A percentile compares a stretch with the other conserved stretches of the same genome.
Conservation (phyloP, 768 basidiomycete genomes). For the Melanogaster broomeanus region DNA sequence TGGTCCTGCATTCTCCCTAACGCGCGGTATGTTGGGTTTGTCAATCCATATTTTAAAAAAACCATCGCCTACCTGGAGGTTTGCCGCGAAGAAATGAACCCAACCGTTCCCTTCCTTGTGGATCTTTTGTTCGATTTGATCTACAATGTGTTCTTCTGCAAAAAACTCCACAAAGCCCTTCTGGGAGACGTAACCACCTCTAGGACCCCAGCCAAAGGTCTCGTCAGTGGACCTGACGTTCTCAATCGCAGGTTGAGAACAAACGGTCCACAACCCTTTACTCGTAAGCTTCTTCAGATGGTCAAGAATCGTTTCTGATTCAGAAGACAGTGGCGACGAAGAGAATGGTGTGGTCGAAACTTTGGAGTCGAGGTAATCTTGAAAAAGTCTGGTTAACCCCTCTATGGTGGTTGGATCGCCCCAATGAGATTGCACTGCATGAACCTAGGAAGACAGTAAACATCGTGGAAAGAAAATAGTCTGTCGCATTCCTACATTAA, state of each 20-base stretch:
- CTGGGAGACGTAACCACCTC: conserved; percentile 93
- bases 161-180: conserved; percentile 99
- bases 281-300: conserved; percentile 76
- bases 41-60: neutral
- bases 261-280: conserved; percentile 93
- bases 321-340: conserved; percentile 72
- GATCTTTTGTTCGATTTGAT: conserved; percentile 58
- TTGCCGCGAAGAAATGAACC: conserved; percentile 88
- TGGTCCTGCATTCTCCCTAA: conserved; percentile 79
- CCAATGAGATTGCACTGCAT: conserved; percentile 71
- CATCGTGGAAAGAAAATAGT: neutral
- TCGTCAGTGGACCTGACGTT: conserved; percentile 72
- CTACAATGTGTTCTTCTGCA: conserved; percentile 59
- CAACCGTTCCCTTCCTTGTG: conserved; percentile 54
- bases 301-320: conserved; percentile 79
- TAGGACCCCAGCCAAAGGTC: conserved; percentile 91
- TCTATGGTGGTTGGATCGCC: conserved; percentile 58
- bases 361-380: conserved; percentile 74
- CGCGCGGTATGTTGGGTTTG: neutral
- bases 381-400: conserved; percentile 80
- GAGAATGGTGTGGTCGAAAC: conserved; percentile 88
- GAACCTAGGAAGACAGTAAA: conserved; percentile 43
- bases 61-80: conserved; percentile 55
- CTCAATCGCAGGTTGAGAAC: conserved; percentile 93
- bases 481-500: conserved; percentile 45